These are phyloP conservation scores for Trichoderma citrinoviride DNA, from an alignment of 2,329 filamentous ascomycete genomes.

Conservation along the genomic window DNA sequence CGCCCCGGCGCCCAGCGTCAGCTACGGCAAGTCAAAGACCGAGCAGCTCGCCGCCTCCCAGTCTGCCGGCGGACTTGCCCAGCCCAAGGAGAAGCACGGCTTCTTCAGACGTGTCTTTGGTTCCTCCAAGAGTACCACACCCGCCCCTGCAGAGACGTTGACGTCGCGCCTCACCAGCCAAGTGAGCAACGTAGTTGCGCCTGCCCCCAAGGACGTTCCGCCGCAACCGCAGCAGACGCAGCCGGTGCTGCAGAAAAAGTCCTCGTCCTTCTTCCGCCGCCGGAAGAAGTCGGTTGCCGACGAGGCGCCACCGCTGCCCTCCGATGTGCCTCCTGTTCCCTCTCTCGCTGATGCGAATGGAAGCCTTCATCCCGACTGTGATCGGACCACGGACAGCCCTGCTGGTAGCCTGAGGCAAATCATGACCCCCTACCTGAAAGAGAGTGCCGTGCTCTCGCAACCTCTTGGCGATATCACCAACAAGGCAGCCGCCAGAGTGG, in stretches of 20 bases:
- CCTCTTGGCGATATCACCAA: conserved; percentile 31
- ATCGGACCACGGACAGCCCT: conserved; percentile 53
- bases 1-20: conserved; percentile 57
- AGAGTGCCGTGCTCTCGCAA: conserved; percentile 25
- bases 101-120: conserved; percentile 95
- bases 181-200: conserved; percentile 42
- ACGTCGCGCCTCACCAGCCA: conserved; percentile 33
- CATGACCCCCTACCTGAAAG: conserved; percentile 77
- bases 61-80: conserved; percentile 41
- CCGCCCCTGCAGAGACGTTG: conserved; percentile 34
- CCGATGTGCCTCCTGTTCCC: conserved; percentile 42
- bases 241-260: conserved; percentile 75
- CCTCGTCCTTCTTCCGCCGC: conserved; percentile 89
- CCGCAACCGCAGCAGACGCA: conserved; percentile 50
- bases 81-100: conserved; percentile 68
- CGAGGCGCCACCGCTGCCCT: conserved; percentile 59
- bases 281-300: conserved; percentile 87
- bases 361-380: conserved; percentile 28
- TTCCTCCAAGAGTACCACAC: conserved; percentile 55
- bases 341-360: conserved; percentile 29
- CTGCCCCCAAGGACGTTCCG: conserved; percentile 50
- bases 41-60: conserved; percentile 42
- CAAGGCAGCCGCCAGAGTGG: conserved; percentile 14
- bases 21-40: conserved; percentile 57
- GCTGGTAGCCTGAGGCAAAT: conserved; percentile 79